Conservation (phyloP, 352 stramenopile species). For the Plasmopara viticola region DNA sequence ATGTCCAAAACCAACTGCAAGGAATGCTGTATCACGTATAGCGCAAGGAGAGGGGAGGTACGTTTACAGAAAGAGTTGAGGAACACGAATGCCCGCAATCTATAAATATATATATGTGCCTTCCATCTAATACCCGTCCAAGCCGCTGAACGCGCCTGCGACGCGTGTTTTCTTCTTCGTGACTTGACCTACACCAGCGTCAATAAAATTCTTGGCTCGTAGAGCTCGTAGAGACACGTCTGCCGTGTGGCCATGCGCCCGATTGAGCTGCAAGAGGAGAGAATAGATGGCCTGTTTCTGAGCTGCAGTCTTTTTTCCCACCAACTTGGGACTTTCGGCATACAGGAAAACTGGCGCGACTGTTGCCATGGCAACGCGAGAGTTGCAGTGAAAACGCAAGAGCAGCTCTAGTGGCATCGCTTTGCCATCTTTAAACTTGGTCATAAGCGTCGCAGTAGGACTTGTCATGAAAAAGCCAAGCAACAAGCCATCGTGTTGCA, state of each 20-base stretch:
- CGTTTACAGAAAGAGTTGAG: too few species aligned
- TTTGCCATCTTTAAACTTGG: constrained; percentile 36
- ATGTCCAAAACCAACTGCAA: too few species aligned
- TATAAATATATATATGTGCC: too few species aligned
- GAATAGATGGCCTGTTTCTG: constrained; percentile 49
- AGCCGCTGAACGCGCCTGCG: constrained; percentile 23
- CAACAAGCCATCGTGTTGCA: constrained; percentile 56
- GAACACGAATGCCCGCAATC: too few species aligned
- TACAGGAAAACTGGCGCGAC: constrained; percentile 47
- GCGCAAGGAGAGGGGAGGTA: too few species aligned
- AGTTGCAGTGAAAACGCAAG: constrained; percentile 38
- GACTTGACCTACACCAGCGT: constrained; percentile 40
- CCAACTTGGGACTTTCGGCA: constrained; percentile 56
- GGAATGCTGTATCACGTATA: too few species aligned
- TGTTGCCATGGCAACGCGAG: constrained; percentile 15
- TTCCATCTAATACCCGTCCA: constrained; percentile 24
- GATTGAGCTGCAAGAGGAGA: constrained; percentile 54
- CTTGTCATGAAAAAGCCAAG: constrained; percentile 52
- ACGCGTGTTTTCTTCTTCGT: constrained; percentile 40
- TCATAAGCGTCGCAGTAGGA: constrained; percentile 47
- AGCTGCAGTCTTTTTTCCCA: constrained; percentile 29
- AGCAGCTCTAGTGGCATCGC: constrained; percentile 49
- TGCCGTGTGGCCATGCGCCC: constrained; percentile 28
- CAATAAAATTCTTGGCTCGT: constrained; percentile 61
- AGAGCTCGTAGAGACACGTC: constrained; percentile 62